Percentiles rank a stretch among this genome's conserved stretches.
Conservation (phyloP, 2,329 filamentous ascomycete species). For the Escovopsis sp. region DNA sequence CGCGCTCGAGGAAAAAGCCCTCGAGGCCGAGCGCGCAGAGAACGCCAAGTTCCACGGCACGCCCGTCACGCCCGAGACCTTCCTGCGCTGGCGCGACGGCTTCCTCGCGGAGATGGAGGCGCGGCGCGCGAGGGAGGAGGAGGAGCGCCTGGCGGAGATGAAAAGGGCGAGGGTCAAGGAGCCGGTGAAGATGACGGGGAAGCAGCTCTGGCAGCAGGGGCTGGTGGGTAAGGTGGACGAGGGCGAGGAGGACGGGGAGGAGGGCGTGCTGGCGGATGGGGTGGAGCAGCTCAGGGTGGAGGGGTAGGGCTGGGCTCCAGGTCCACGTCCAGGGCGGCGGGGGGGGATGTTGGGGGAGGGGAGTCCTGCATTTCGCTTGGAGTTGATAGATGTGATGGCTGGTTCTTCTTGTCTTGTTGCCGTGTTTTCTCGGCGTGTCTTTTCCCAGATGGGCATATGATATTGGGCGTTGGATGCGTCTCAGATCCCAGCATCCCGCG, state of each 20-base stretch:
- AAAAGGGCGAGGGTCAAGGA: constrained; percentile 66
- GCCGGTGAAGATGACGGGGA: constrained; percentile 55
- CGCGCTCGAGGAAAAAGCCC: constrained; percentile 36
- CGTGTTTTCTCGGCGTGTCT: constrained; percentile 1
- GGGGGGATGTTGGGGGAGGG: no score
- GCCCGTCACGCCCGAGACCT: constrained; percentile 72
- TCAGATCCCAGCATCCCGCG: no score
- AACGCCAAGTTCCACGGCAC: constrained; percentile 94
- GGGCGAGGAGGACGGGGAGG: constrained; percentile 51
- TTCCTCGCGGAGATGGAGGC: constrained; percentile 76
- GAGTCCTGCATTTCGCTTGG: constrained; percentile 13
- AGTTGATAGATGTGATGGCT: constrained; percentile 8
- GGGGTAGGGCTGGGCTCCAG: no score
- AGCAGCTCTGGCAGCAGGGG: constrained; percentile 64
- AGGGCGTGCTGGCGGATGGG: constrained; percentile 39
- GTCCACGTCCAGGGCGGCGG: no score
- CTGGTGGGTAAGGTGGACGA: constrained; percentile 52
- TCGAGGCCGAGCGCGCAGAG: constrained; percentile 68
- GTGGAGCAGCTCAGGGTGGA: constrained; percentile 60
- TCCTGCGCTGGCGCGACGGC: constrained; percentile 63
- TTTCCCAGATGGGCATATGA: not conserved
- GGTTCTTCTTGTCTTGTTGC: not conserved
- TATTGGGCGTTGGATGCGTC: no score
- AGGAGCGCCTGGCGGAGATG: constrained; percentile 68
- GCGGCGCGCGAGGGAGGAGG: constrained; percentile 47